phyloP scores from a whole-genome alignment of 1,284 basidiomycete species.

The Ustilago sp. region DNA sequence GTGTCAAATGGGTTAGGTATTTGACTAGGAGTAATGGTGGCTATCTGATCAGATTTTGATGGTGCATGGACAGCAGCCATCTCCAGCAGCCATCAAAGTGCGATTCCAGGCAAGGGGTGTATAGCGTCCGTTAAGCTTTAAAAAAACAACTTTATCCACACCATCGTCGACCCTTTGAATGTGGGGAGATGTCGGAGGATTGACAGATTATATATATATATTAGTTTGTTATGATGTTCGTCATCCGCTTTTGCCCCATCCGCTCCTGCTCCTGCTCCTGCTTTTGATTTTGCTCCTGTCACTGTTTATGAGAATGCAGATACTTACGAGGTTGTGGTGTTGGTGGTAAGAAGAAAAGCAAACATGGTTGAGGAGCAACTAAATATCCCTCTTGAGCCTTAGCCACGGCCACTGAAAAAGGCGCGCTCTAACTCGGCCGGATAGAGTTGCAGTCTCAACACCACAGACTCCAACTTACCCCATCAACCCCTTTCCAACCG shows the following conservation, averaged over 20 bases:
- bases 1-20: slow-evolving; percentile 70
- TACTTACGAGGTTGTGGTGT: slow-evolving; percentile 19
- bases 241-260: slow-evolving; percentile 30
- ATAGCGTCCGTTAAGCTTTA: slow-evolving; percentile 7
- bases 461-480: too few relatives aligned
- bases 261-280: too few relatives aligned
- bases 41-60: slow-evolving; percentile 62
- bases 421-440: too few relatives aligned
- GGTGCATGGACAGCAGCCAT: background rate
- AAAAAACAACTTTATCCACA: slow-evolving; percentile 17
- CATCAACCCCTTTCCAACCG: too few relatives aligned
- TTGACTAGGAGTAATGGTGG: slow-evolving; percentile 57
- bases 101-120: background rate
- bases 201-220: slow-evolving; percentile 45
- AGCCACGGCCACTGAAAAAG: background rate
- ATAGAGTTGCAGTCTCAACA: too few relatives aligned
- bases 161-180: background rate
- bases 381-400: too few relatives aligned
- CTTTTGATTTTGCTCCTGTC: background rate
- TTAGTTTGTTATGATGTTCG: slow-evolving; percentile 22
- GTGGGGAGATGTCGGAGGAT: slow-evolving; percentile 33
- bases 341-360: slow-evolving; percentile 13
- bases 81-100: background rate
- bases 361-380: background rate
- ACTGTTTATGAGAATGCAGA: background rate